Evolutionary conservation across 805 yeast genomes (phyloP), one percentile per base, ranked within the genome.

Genomic region (Wickerhamiella lipophila): DNA sequence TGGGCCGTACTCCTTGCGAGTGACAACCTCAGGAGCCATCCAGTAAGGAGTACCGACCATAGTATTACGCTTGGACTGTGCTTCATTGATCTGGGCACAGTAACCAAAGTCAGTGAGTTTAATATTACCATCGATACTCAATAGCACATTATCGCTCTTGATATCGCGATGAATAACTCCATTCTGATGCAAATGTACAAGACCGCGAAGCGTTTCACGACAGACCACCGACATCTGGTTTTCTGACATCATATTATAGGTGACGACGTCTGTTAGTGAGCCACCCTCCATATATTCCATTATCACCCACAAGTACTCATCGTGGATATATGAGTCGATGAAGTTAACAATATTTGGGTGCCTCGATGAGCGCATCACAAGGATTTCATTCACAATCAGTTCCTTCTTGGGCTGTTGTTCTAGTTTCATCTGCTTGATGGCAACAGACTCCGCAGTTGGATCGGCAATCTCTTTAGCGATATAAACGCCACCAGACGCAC

Each of bases 261-360:
- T 85, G 15, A 92, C 95, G 29, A 92, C 89, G 66, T 92, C 98
- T 0, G 98, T 89, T 56, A 92, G 71, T 0, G 94, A 81, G 2
- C 98, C 98, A 53, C 98, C 98, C 64, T 92, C 96, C 98, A 92
- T 92, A 62, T 85, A 92, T 66, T 92, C 98, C 98, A 92, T 92
- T 18, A 92, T 79, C 8, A 92, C 97, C 98, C 98, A 92, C 49
- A 92, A 70, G 47, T 68, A 70, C 27, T 67, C 65, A 23, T 52
- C 47, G 41, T 83, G 84, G 50, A 83, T 67, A 63, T 79, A 92
- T 0, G 95, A 79, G 60, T 89, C 95, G 52, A 89, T 78, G 62
- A 85, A 92, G 64, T 92, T 92, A 51, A 92, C 98, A 65, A 92
- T 92, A 62, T 92, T 92, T 45, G 78, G 77, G 63, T 92, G 98